Percentiles rank a stretch among this genome's conserved stretches.
phyloP scores from a whole-genome alignment of 345 rosid species.

The Camelina laxa region DNA sequence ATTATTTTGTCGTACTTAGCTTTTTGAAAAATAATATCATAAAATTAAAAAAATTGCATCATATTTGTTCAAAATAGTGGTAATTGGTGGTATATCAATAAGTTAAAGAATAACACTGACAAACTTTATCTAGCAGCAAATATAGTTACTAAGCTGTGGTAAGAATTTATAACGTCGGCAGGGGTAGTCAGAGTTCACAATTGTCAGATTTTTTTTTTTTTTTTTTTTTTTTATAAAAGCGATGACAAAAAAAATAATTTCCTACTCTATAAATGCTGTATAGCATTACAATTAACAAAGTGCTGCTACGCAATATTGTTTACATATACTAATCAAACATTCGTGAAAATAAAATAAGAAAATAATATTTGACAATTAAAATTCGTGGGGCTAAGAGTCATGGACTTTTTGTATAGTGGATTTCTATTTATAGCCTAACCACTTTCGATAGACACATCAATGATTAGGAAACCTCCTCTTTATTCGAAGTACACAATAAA shows the following conservation, averaged over 20 bases:
- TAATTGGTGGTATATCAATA: no score
- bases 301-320: not conserved
- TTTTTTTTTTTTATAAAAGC: not conserved
- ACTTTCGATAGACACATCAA: constrained; percentile 11
- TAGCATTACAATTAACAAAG: not conserved
- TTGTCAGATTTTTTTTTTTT: not conserved
- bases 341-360: not conserved
- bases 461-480: constrained; percentile 14
- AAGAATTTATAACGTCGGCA: not conserved
- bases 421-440: constrained; percentile 19
- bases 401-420: not conserved
- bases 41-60: no score
- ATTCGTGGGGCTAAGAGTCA: not conserved
- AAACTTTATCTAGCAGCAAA: not conserved
- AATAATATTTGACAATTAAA: not conserved
- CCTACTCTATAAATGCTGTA: not conserved
- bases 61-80: no score
- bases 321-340: not conserved
- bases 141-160: not conserved
- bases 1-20: no score
- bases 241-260: not conserved
- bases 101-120: not conserved
- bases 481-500: constrained; percentile 11
- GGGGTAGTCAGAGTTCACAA: not conserved
- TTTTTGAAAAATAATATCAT: no score